These are phyloP conservation scores for Scytalidium lignicola DNA, from an alignment of 2,329 filamentous ascomycete species.

Conservation along the genomic window DNA sequence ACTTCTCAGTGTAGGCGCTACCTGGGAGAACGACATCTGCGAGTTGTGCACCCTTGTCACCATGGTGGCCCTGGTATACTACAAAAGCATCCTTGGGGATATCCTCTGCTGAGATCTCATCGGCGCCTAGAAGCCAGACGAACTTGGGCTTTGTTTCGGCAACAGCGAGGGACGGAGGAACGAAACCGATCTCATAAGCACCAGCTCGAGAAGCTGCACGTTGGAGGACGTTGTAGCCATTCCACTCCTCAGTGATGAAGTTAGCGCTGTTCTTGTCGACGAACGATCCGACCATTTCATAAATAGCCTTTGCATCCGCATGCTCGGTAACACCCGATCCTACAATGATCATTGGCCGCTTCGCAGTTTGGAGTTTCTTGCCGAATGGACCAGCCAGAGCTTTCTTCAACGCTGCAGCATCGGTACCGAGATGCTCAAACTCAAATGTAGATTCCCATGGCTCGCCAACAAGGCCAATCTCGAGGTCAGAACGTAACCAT, in stretches of 20 bases:
- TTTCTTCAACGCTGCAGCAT: constrained; percentile 75
- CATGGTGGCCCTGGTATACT: constrained; percentile 97
- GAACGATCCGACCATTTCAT: constrained; percentile 83
- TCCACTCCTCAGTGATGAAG: constrained; percentile 89
- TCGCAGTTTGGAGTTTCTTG: constrained; percentile 81
- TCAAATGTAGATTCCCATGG: constrained; percentile 92
- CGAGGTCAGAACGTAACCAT: constrained; percentile 90
- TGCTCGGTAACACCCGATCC: constrained; percentile 91
- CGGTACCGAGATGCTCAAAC: constrained; percentile 81
- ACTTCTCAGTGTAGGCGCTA: constrained; percentile 95
- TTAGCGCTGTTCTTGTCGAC: constrained; percentile 88
- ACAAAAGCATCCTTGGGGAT: constrained; percentile 96
- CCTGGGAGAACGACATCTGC: constrained; percentile 92
- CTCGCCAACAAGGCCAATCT: constrained; percentile 88
- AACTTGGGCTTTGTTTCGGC: constrained; percentile 88
- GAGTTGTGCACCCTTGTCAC: constrained; percentile 86
- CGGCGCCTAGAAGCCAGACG: constrained; percentile 91
- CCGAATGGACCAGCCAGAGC: constrained; percentile 83
- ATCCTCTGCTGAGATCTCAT: constrained; percentile 79
- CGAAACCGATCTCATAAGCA: constrained; percentile 94
- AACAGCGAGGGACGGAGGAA: constrained; percentile 74
- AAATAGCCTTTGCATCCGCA: constrained; percentile 84
- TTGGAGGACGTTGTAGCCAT: constrained; percentile 96
- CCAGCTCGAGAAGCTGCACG: constrained; percentile 86
- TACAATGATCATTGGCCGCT: constrained; percentile 94